Evolutionary conservation across 176 grass and related monocot species (phyloP), one percentile per base, ranked within the genome.

Genomic region (Themeda triandra): DNA sequence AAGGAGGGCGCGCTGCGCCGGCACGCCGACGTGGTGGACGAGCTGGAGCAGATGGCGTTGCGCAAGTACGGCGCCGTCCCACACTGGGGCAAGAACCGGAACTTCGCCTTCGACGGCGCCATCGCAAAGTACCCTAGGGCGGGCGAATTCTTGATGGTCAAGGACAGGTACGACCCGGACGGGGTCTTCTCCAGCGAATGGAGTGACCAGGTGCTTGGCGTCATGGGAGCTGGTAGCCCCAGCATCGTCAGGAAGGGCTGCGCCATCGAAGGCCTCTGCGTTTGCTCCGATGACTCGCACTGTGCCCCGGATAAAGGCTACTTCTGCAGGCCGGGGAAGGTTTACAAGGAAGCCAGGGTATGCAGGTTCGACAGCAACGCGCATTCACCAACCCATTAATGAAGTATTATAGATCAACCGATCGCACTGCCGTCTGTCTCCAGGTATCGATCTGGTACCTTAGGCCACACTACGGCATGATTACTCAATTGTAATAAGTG

Each of bases 1-100:
- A 74, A 35, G 3, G 56, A 67, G 8, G 45, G 32, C 17, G n/a
- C 9, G 76, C 81, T 78, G 17, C 49, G 49, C 17, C 18, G 49
- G 17, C 49, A 53, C 49, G 49, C 49, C 18, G 49, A 53, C 49
- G 49, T 21, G 49, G 49, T 53, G 5, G 49, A 53, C 6, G 49
- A 53, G 18, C 1, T 53, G 17, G 49, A 53, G 17, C 49, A 53
- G 49, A 53, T 53, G 49, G 49, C 49, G 49, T 6, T 53, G 49
- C 49, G 18, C 45, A 93, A 85, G 82, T 93, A 93, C 77, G 63
- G 44, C 19, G 91, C 64, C 71, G 0, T 90, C 17, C 91, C 91
- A 0, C 91, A 93, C 66, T 93, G 88, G 88, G 91, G 91, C 29
- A 93, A 93, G 88, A 93, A 87, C 81, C 81, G 88, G 5, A 90